A percentile compares a stretch with the other conserved stretches of the same genome.
Evolutionary conservation across 2,329 filamentous ascomycete species (phyloP).

Genomic region (Emmonsia crescens): DNA sequence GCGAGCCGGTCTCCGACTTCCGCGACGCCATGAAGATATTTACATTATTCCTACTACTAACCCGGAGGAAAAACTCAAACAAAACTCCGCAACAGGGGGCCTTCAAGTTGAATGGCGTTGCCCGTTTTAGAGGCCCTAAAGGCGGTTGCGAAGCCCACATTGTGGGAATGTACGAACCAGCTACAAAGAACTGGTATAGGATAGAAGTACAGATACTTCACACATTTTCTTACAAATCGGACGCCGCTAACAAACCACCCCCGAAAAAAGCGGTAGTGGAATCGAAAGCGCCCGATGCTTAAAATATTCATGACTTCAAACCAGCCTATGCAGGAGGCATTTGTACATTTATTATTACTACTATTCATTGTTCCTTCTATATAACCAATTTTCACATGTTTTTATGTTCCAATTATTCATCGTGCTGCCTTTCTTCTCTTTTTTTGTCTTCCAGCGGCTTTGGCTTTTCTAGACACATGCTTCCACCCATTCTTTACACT

Average conservation of each 20-base stretch:
- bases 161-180: slow-evolving; percentile 1
- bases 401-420: too few species aligned
- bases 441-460: not conserved
- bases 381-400: not conserved
- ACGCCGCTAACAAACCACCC: not conserved
- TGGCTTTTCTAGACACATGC: not conserved
- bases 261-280: not conserved
- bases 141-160: slow-evolving; percentile 6
- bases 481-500: not conserved
- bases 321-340: not conserved
- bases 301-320: not conserved
- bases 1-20: not conserved
- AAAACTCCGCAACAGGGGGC: not conserved
- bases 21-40: not conserved
- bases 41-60: not conserved
- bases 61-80: not conserved
- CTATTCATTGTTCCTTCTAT: not conserved
- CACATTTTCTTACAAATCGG: not conserved
- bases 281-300: not conserved
- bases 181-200: not conserved
- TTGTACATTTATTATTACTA: not conserved
- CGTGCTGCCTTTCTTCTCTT: too few species aligned
- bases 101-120: slow-evolving; percentile 6
- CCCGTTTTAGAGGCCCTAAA: slow-evolving; percentile 2
- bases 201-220: not conserved